These are phyloP conservation scores for Dothistroma septosporum DNA, from an alignment of 2,329 filamentous ascomycete species.

Conservation along the genomic window DNA sequence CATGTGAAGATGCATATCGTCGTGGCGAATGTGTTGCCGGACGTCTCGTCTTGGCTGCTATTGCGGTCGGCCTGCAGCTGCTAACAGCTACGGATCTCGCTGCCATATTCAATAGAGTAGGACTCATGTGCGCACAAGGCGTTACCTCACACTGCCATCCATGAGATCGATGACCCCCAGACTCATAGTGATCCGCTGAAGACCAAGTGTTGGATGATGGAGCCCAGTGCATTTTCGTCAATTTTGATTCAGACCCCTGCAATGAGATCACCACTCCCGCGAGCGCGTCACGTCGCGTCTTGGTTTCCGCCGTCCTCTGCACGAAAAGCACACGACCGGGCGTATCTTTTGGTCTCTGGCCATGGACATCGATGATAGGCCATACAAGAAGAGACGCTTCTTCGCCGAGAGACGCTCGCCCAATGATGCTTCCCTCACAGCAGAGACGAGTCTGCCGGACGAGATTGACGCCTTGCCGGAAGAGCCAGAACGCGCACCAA, in stretches of 20 bases:
- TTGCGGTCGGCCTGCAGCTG: background rate
- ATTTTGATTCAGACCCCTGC: background rate
- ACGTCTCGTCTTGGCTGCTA: conserved; percentile 7
- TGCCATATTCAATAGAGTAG: background rate
- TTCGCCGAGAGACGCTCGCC: conserved; percentile 52
- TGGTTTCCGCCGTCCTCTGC: background rate
- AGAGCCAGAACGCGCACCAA: conserved; percentile 3
- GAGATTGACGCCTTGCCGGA: conserved; percentile 32
- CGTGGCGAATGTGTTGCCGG: background rate
- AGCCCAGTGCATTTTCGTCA: background rate
- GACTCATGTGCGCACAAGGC: background rate
- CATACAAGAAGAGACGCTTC: conserved; percentile 60
- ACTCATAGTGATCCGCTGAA: background rate
- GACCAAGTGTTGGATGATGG: background rate
- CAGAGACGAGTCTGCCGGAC: conserved; percentile 34
- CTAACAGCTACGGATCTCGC: background rate
- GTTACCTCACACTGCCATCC: background rate
- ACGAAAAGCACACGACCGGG: background rate
- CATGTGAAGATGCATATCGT: conserved; percentile 14
- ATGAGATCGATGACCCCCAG: background rate
- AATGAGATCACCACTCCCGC: background rate
- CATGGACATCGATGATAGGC: conserved; percentile 48
- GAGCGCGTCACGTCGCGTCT: conserved; percentile 1
- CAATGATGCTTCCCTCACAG: conserved; percentile 26
- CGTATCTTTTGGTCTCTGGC: background rate